Evolutionary conservation across 2,329 filamentous ascomycete species (phyloP).

Genomic region (Tolypocladium amazonense): DNA sequence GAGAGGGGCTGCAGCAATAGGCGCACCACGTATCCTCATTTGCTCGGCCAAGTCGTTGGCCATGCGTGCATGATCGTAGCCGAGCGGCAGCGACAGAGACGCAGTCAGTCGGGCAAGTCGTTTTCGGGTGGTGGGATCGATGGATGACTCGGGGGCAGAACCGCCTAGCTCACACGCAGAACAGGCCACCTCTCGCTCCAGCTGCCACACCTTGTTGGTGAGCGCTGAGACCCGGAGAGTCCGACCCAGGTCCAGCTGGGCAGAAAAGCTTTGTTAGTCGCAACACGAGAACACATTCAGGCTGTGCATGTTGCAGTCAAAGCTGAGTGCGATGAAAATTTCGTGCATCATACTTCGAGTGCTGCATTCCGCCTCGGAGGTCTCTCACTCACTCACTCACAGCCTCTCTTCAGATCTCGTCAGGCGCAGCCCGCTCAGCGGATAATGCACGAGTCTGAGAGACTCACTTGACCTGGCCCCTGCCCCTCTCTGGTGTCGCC

Average conservation of each 20-base stretch:
- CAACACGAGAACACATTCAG: background rate
- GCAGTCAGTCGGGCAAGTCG: background rate
- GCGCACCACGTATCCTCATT: background rate
- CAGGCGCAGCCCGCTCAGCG: background rate
- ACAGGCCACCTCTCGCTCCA: background rate
- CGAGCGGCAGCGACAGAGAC: background rate
- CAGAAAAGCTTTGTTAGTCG: background rate
- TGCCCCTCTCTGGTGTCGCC: background rate
- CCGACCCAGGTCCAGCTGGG: background rate
- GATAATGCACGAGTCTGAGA: background rate
- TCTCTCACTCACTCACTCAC: too few species aligned
- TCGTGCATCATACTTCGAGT: background rate
- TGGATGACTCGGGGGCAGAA: background rate
- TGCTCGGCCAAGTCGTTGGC: background rate
- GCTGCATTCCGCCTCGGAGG: too few species aligned
- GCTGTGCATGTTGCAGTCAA: background rate
- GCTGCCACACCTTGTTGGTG: background rate
- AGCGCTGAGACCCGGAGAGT: background rate
- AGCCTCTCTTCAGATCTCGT: background rate
- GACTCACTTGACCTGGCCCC: background rate
- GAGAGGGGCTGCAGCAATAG: background rate
- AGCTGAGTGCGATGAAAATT: background rate
- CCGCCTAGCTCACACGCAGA: background rate
- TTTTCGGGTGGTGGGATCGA: background rate
- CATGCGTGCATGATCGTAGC: background rate